Evolutionary conservation across 768 basidiomycete species (phyloP), one percentile per base, ranked within the genome.

Genomic region (Tylopilus balloui): DNA sequence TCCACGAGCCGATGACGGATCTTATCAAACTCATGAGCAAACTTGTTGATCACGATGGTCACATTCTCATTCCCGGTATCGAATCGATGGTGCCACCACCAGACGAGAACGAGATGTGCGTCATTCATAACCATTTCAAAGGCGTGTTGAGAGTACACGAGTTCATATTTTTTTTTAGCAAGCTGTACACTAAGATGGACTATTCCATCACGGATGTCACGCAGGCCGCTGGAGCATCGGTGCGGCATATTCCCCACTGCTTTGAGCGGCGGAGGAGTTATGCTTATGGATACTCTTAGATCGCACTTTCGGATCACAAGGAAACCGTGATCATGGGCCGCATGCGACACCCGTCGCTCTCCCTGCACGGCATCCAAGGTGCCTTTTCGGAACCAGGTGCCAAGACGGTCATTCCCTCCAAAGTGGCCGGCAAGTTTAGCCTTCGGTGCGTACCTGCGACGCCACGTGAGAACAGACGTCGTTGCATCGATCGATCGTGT

Each of bases 331-430:
- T 98, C 32, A 98, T 95, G 93, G 91, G 88, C 32, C 83, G 92
- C 57, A 97, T 97, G 94, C 81, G 92, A 28, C 74, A 80, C 58
- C 89, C 94, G 2, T 87, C 85, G 50, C 77, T 98, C 53, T 93
- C 91, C 3, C 71, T 98, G 21, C 94, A 98, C 65, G 95, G 95
- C 11, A 94, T 98, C 59, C 90, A 96, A 69, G 93, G 94, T 42
- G 95, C 93, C 2, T 96, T 94, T 74, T 89, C 80, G 47, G 83
- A 80, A 0, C 76, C 79, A 0, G 90, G 3, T 80, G 78, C 15
- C 17, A 92, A 92, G 80, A 97, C 94, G 0, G 94, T 97, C 61
- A 98, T 97, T 50, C 94, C 94, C 0, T 91, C 92, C 27, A 83
- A 84, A 51, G 90, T 88, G 10, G 67, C 78, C 29, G 93, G 93